These are phyloP conservation scores for Phenoliferia sp. DNA, from an alignment of 1,284 basidiomycete genomes.

Conservation along the genomic window DNA sequence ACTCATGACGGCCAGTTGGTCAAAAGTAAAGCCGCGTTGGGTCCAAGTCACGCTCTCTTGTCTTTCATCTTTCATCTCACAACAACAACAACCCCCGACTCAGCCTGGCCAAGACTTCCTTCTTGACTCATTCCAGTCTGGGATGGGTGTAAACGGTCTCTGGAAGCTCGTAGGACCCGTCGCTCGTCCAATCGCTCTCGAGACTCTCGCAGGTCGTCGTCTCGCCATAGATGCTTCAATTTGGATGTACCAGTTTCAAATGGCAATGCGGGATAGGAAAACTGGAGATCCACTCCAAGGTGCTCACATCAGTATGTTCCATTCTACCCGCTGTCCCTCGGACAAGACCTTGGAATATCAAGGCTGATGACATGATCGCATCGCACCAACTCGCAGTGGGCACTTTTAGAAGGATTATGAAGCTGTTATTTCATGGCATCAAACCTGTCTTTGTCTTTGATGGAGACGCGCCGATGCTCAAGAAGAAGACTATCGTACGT, in stretches of 20 bases:
- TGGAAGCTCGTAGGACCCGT: conserved; percentile 89
- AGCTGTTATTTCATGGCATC: conserved; percentile 92
- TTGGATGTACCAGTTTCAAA: conserved; percentile 98
- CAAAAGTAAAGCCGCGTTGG: too few relatives aligned
- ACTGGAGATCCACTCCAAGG: conserved; percentile 86
- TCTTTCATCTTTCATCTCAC: too few relatives aligned
- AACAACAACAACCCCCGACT: too few relatives aligned
- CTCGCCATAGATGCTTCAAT: conserved; percentile 98
- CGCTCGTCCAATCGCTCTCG: conserved; percentile 74
- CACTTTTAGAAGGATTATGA: conserved; percentile 68
- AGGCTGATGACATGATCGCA: not conserved
- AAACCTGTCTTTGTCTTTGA: conserved; percentile 98
- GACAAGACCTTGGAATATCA: too few relatives aligned
- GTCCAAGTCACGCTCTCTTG: not conserved
- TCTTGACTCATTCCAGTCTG: not conserved
- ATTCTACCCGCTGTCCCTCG: not conserved
- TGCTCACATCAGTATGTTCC: conserved; percentile 63
- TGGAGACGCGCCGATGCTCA: conserved; percentile 83
- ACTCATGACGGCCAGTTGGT: conserved; percentile 18
- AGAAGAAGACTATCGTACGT: conserved; percentile 77
- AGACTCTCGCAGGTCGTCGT: conserved; percentile 82
- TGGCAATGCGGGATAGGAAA: conserved; percentile 90
- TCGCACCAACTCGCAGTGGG: conserved; percentile 17
- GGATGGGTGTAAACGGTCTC: conserved; percentile 81
- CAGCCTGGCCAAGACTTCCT: not conserved